Evolutionary conservation across 2,329 filamentous ascomycete species (phyloP).

Genomic region (Hymenoscyphus scutula): DNA sequence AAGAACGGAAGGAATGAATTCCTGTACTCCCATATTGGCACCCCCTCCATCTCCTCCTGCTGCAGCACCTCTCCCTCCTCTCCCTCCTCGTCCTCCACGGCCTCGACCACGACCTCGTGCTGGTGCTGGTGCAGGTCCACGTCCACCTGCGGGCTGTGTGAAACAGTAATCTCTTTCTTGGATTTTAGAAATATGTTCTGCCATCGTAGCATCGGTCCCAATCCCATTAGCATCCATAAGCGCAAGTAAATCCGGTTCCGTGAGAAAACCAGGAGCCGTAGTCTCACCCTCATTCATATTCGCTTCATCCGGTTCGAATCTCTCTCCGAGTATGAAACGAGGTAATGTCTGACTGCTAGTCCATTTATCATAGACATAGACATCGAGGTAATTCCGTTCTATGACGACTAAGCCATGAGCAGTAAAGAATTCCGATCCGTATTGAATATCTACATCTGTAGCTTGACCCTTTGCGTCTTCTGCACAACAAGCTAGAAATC

Average conservation of each 20-base stretch:
- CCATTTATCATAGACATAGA: slow-evolving; percentile 97
- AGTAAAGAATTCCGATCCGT: slow-evolving; percentile 79
- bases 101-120: slow-evolving; percentile 40
- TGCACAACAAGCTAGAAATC: slow-evolving; percentile 93
- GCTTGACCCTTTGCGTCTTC: slow-evolving; percentile 86
- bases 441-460: slow-evolving; percentile 83
- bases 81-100: slow-evolving; percentile 41
- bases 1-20: slow-evolving; percentile 89
- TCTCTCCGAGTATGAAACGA: slow-evolving; percentile 73
- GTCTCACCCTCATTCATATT: slow-evolving; percentile 92
- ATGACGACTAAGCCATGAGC: slow-evolving; percentile 81
- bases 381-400: slow-evolving; percentile 88
- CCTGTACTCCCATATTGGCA: slow-evolving; percentile 49
- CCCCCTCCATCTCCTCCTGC: slow-evolving; percentile 41
- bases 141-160: slow-evolving; percentile 51
- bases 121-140: slow-evolving; percentile 38
- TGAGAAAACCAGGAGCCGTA: slow-evolving; percentile 77
- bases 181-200: slow-evolving; percentile 95
- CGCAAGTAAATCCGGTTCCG: slow-evolving; percentile 90
- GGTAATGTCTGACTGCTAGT: slow-evolving; percentile 82
- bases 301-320: slow-evolving; percentile 84
- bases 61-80: slow-evolving; percentile 45
- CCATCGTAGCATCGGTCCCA: slow-evolving; percentile 98
- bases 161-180: slow-evolving; percentile 85
- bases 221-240: slow-evolving; percentile 99